Base-by-base conservation (phyloP, 805 yeast species). In the Saccharomycopsis oosterbeekiorum region DNA sequence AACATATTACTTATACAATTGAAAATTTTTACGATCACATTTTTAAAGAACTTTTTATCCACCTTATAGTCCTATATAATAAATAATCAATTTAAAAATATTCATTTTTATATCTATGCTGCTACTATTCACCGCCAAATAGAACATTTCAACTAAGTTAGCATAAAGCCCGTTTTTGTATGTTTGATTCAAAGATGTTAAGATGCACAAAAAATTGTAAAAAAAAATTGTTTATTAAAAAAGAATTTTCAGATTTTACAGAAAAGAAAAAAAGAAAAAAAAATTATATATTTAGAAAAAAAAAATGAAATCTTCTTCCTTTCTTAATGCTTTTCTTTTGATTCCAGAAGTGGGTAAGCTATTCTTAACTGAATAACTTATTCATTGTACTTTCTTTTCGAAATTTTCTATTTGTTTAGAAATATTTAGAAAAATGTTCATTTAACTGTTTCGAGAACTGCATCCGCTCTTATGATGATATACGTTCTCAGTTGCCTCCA, bases 371-470 rank as follows among this genome's bases (percentile, higher is more conserved):
- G 53, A 47, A 47, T 47, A 47, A 47, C 53, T 47, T 47, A 47
- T 47, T 47, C 53, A 47, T 47, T 47, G 53, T 47, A 47, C 53
- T 47, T 47, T 47, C 53, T 47, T 47, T 47, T 47, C 21, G n/a
- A 47, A 26, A 19, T 21, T 47, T 47, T 47, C 53, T 47, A 26
- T 11, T 21, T 47, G 26, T 19, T 21, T 26, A 21, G 53, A 47
- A 15, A 10, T 47, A 24, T 26, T 21, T 14, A n/a, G 26, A 43
- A 47, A 42, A 47, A 47, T 47, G 53, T 47, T 47, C 53, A 47
- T 47, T 47, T 47, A 47, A 47, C 53, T 47, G 34, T 47, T 15
- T 21, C 24, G 53, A 47, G 15, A 47, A 17, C 34, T 47, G 34
- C 21, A 47, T 26, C 53, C 53, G 24, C 53, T 47, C 53, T 47